These are phyloP conservation scores for Chlorophyllum brunneum DNA, from an alignment of 768 basidiomycete genomes.

Conservation along the genomic window DNA sequence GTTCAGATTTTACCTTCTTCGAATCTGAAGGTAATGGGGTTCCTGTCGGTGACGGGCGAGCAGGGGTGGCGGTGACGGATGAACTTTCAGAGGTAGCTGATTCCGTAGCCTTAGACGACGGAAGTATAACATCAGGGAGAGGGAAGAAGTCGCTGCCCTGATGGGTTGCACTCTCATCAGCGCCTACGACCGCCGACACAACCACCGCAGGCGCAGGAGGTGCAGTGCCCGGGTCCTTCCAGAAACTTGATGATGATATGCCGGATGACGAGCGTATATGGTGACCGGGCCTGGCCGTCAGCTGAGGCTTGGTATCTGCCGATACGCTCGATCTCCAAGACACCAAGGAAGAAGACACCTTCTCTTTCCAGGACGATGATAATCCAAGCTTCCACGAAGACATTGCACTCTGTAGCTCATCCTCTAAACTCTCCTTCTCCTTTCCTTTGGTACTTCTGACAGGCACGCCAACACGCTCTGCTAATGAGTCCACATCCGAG, in stretches of 20 bases:
- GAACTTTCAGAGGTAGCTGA: conserved; percentile 32
- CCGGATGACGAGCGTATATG: conserved; percentile 28
- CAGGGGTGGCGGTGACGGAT: conserved; percentile 35
- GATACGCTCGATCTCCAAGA: conserved; percentile 34
- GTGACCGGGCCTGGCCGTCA: conserved; percentile 20
- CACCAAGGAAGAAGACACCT: conserved; percentile 29
- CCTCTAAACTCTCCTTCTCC: conserved; percentile 26
- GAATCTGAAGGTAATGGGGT: conserved; percentile 22
- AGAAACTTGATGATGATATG: conserved; percentile 33
- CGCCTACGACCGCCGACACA: conserved; percentile 44
- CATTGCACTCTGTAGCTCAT: conserved; percentile 29
- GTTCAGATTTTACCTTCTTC: conserved; percentile 21
- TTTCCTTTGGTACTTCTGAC: conserved; percentile 31
- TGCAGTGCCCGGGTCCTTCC: conserved; percentile 51
- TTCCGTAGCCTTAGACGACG: neutral
- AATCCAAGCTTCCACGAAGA: conserved; percentile 33
- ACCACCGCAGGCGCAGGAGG: conserved; percentile 51
- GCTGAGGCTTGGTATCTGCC: conserved; percentile 27
- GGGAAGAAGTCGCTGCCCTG: conserved; percentile 10
- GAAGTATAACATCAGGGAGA: conserved; percentile 2
- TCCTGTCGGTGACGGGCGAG: conserved; percentile 36
- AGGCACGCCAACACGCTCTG: conserved; percentile 20
- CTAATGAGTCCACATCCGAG: neutral
- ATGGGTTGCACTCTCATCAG: conserved; percentile 39
- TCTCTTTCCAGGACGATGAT: conserved; percentile 37